Base-by-base conservation (phyloP, 129 eudicot genomes). In the Flaveria robusta region DNA sequence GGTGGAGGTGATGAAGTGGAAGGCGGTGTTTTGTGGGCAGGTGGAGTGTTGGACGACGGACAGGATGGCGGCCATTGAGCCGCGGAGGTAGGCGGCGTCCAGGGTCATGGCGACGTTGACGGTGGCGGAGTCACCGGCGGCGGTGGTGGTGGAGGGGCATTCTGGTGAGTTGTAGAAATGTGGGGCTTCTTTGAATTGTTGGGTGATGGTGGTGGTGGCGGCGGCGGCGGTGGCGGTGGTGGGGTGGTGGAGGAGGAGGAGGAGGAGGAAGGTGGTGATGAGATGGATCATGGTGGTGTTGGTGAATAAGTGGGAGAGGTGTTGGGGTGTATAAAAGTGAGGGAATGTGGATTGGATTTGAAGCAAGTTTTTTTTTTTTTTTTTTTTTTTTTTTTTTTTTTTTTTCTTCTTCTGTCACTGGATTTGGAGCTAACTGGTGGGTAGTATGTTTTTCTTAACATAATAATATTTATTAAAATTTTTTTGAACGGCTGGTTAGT, bases 31-130 rank as follows among this genome's bases (percentile, higher is more conserved):
- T 56, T 85, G 84, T 12, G 92, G 92, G 79, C 92, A 87, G 13
- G 87, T 31, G 43, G 92, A 83, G 83, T 87, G 92, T 74, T 83
- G 89, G 52, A 87, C 80, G 79, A 82, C 75, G 41, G 92, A 87
- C 37, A 81, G 85, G 9, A 87, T 76, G 5, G 88, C 91, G 34
- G 92, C 92, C 85, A 87, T 77, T 51, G 92, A 87, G 13, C 92
- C 91, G 11, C 91, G 88, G 60, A 87, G 75, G 76, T 87, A 87
- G 46, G 81, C 82, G 24, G 83, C 74, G 59, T 88, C 92, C 9
- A 88, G 89, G 65, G 92, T 88, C 87, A 88, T 88, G 70, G 92
- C 92, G 7, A 88, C 87, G 37, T 87, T 87, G 29, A 87, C 89
- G 22, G 55, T 18, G 22, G 55, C 3, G 18, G 24, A 11, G 12